Conservation (phyloP, 2,329 filamentous ascomycete genomes). For the Talaromyces funiculosus region DNA sequence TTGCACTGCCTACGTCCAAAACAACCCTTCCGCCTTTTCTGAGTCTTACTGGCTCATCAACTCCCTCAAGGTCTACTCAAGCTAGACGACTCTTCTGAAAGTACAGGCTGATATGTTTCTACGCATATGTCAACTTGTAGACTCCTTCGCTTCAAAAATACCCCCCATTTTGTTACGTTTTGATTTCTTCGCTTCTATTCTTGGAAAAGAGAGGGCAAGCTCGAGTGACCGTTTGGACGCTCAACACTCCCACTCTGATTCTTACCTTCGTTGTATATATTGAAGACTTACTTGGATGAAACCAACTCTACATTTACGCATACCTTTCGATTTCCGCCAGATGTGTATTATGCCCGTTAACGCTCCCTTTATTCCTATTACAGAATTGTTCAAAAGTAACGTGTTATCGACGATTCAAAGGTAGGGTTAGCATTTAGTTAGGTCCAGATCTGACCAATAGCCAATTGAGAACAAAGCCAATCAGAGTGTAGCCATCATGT, state of each 20-base stretch:
- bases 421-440: background rate
- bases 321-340: no score
- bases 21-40: slow-evolving; percentile 63
- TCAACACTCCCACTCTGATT: background rate
- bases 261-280: background rate
- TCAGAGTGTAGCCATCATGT: background rate
- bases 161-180: background rate
- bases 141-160: background rate
- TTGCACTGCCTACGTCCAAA: slow-evolving; percentile 66
- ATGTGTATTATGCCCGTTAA: no score
- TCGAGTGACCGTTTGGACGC: background rate
- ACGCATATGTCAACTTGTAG: background rate
- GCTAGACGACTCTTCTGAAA: background rate
- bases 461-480: background rate
- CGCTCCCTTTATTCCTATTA: no score
- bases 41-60: slow-evolving; percentile 76
- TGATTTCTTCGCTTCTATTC: background rate
- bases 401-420: background rate
- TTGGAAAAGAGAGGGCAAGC: background rate
- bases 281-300: background rate
- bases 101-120: background rate
- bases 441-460: background rate
- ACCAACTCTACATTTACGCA: background rate
- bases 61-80: slow-evolving; percentile 59
- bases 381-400: no score